Evolutionary conservation across 108 stramenopile species (phyloP), one percentile per base, ranked within the genome.

Genomic region (Mediolabrus comicus): DNA sequence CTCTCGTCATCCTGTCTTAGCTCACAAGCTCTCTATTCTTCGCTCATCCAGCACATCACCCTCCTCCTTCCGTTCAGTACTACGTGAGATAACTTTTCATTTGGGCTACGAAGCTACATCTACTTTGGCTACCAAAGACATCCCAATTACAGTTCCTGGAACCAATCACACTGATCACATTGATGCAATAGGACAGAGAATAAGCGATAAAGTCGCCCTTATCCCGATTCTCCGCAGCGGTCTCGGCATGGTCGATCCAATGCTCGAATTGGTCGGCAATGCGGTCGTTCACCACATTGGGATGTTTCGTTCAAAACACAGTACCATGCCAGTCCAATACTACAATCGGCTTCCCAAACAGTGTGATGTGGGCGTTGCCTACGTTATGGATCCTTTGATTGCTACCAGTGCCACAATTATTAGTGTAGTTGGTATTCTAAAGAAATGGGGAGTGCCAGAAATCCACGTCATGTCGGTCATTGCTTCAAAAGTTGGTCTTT

Each of bases 201-300:
- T 96, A 8, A 77, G 38, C 16, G 86, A 89, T 25, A 81, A 75
- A 24, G 75, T 98, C 2, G 91, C 97, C 0, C 67, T 99, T 17
- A 86, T 99, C 36, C 98, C 98, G 19, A 97, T 98, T 54, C 82
- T 99, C 31, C 88, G 98, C 9, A 84, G 84, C 12, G 98, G 98
- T 10, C 72, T 98, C 31, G 96, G 97, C 3, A 98, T 99, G 98
- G 85, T 90, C 0, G 98, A 98, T 36, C 69, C 92, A 13, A 97
- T 99, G 97, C 82, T 96, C 46, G 97, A 98, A 59, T 64, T 99
- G 11, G 63, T 99, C 24, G 95, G 94, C 29, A 91, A 85, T 63
- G 96, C 97, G 3, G 79, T 87, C 0, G 96, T 99, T 3, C 91
- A 98, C 78, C 98, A 99, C 60, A 97, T 99, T 80, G 98, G 98